These are phyloP conservation scores for Rhodotorula sp. DNA, from an alignment of 1,284 basidiomycete species.

Conservation along the genomic window DNA sequence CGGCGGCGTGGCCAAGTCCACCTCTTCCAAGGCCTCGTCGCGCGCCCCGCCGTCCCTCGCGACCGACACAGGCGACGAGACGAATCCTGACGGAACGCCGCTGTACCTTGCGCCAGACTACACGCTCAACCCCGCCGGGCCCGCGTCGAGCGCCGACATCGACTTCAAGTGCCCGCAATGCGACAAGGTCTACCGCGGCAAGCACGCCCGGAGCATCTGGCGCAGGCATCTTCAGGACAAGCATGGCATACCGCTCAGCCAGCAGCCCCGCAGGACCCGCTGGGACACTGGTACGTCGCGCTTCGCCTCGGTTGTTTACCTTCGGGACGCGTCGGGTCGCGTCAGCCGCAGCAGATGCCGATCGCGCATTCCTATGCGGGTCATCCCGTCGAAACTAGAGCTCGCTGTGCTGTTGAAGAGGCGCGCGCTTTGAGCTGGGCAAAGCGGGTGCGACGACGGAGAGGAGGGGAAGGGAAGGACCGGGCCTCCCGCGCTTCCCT, in stretches of 20 bases:
- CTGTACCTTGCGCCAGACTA: constrained; percentile 36
- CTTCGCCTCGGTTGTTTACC: background rate
- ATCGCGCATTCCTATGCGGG: background rate
- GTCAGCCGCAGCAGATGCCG: background rate
- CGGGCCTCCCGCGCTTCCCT: no score
- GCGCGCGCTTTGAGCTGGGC: no score
- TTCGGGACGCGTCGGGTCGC: background rate
- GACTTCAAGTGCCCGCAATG: constrained; percentile 54
- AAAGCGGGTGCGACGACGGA: no score
- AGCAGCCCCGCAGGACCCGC: constrained; percentile 57
- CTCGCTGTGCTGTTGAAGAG: no score
- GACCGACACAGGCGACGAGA: background rate
- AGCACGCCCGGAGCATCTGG: constrained; percentile 60
- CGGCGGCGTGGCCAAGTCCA: background rate
- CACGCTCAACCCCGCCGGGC: constrained; percentile 40
- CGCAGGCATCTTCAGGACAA: constrained; percentile 60
- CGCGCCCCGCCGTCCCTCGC: background rate
- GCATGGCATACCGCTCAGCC: constrained; percentile 57
- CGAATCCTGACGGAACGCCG: background rate
- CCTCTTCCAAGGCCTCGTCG: constrained; percentile 5
- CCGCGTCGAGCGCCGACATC: constrained; percentile 23
- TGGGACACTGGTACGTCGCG: constrained; percentile 57
- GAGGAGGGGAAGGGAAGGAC: no score
- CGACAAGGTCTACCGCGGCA: constrained; percentile 57
- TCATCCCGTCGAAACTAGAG: no score